These are phyloP conservation scores for Fusarium scirpi DNA, from an alignment of 2,329 filamentous ascomycete genomes.

Conservation along the genomic window DNA sequence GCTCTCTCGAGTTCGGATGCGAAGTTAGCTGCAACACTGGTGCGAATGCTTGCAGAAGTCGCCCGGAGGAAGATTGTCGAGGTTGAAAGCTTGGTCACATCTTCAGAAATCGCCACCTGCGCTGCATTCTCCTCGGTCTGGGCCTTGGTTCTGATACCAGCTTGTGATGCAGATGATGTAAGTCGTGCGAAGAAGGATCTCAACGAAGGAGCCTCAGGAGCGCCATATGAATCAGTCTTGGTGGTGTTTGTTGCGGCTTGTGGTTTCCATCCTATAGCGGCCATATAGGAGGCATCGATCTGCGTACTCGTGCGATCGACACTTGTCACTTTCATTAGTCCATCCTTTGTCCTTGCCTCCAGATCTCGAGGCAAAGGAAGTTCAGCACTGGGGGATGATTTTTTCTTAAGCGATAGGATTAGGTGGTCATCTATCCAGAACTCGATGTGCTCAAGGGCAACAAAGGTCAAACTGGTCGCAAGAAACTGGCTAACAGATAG, in stretches of 20 bases:
- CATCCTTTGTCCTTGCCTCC: constrained; percentile 84
- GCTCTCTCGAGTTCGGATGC: constrained; percentile 90
- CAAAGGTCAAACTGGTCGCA: constrained; percentile 94
- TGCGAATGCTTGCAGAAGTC: constrained; percentile 84
- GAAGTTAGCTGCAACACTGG: constrained; percentile 78
- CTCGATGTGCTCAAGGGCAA: constrained; percentile 87
- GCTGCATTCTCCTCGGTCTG: constrained; percentile 72
- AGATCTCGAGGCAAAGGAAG: constrained; percentile 82
- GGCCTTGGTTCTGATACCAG: constrained; percentile 63
- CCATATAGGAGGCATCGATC: constrained; percentile 92
- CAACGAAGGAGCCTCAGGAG: constrained; percentile 69
- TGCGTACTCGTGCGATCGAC: constrained; percentile 89
- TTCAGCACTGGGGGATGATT: constrained; percentile 80
- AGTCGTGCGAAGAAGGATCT: constrained; percentile 84
- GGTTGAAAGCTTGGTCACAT: constrained; percentile 76
- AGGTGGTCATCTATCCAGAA: constrained; percentile 91
- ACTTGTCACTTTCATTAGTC: constrained; percentile 85
- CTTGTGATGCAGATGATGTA: constrained; percentile 68
- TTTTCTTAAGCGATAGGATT: constrained; percentile 83
- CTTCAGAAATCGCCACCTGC: constrained; percentile 74
- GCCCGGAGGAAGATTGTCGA: constrained; percentile 90
- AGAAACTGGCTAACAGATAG: constrained; percentile 91
- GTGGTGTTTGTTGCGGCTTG: constrained; percentile 54
- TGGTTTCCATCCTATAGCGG: constrained; percentile 85
- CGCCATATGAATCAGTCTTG: constrained; percentile 64